phyloP scores from a whole-genome alignment of 805 yeast genomes.

The Brettanomyces anomalus region DNA sequence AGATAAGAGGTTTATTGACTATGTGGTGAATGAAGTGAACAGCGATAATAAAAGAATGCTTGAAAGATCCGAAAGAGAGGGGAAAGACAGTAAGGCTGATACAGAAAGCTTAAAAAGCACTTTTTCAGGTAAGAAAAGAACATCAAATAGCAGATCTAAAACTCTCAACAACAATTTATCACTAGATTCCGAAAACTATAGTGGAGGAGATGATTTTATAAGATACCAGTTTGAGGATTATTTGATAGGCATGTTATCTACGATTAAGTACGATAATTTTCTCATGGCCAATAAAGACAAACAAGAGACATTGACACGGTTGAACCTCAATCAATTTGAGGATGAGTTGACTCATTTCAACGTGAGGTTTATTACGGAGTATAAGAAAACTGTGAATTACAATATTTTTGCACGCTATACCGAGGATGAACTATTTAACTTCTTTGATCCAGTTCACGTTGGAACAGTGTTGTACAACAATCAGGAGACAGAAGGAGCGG shows the following conservation, averaged over 20 bases:
- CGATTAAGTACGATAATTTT: conserved; percentile 62
- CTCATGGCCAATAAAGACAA: conserved; percentile 24
- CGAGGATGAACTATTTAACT: conserved; percentile 57
- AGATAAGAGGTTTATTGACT: conserved; percentile 72
- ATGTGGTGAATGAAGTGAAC: conserved; percentile 41
- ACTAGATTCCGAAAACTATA: conserved; percentile 33
- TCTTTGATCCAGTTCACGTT: conserved; percentile 27
- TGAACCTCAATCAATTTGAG: conserved; percentile 13
- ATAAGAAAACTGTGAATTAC: conserved; percentile 50
- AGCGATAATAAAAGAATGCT: conserved; percentile 19
- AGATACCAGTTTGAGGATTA: conserved; percentile 88
- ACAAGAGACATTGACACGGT: conserved; percentile 11
- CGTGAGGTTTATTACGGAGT: conserved; percentile 34
- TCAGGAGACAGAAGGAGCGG: conserved; percentile 4
- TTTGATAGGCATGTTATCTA: conserved; percentile 62
- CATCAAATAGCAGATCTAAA: conserved; percentile 8
- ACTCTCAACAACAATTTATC: conserved; percentile 26
- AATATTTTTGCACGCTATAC: conserved; percentile 45
- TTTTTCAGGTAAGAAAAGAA: too few species aligned
- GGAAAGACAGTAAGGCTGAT: conserved; percentile 21
- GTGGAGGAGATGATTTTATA: conserved; percentile 82
- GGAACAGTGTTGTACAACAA: conserved; percentile 7
- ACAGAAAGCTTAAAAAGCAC: not conserved
- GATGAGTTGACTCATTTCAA: conserved; percentile 20
- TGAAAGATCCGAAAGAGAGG: conserved; percentile 21